These are phyloP conservation scores for Atkinsonella hypoxylon DNA, from an alignment of 2,329 filamentous ascomycete genomes.

Conservation along the genomic window DNA sequence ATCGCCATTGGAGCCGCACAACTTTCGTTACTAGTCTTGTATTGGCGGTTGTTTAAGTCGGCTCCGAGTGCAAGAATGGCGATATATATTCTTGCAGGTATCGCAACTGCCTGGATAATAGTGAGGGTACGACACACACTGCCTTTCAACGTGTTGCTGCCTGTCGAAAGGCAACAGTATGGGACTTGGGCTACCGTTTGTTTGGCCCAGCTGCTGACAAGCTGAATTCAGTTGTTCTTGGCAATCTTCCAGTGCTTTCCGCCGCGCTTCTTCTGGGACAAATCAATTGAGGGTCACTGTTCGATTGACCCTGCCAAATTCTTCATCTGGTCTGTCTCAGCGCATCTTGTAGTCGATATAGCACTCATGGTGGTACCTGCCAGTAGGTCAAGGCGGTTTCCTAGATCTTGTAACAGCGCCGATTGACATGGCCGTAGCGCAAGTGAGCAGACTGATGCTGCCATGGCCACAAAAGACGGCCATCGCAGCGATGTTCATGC, in stretches of 20 bases:
- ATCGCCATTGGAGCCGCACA: constrained; percentile 8
- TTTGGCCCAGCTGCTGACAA: neutral
- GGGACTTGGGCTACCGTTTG: neutral
- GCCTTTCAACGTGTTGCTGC: neutral
- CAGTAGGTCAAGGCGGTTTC: neutral
- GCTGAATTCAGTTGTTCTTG: neutral
- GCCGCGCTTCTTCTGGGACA: constrained; percentile 2
- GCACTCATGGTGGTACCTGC: neutral
- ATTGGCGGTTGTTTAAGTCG: constrained; percentile 8
- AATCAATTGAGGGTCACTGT: constrained; percentile 4
- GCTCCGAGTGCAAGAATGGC: neutral
- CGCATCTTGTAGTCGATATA: neutral
- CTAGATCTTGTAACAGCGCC: neutral
- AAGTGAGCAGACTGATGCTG: neutral
- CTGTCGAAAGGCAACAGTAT: neutral
- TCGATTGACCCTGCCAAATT: constrained; percentile 6
- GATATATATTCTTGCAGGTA: constrained; percentile 1
- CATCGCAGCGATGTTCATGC: constrained; percentile 2
- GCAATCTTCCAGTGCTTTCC: neutral
- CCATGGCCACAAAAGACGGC: constrained; percentile 1
- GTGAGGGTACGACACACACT: neutral
- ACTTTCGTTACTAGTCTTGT: constrained; percentile 6
- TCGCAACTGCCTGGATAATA: neutral
- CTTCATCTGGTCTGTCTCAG: constrained; percentile 1
- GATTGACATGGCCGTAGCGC: neutral